Evolutionary conservation across 108 stramenopile species (phyloP), one percentile per base, ranked within the genome.

Genomic region (Tribonema minus): DNA sequence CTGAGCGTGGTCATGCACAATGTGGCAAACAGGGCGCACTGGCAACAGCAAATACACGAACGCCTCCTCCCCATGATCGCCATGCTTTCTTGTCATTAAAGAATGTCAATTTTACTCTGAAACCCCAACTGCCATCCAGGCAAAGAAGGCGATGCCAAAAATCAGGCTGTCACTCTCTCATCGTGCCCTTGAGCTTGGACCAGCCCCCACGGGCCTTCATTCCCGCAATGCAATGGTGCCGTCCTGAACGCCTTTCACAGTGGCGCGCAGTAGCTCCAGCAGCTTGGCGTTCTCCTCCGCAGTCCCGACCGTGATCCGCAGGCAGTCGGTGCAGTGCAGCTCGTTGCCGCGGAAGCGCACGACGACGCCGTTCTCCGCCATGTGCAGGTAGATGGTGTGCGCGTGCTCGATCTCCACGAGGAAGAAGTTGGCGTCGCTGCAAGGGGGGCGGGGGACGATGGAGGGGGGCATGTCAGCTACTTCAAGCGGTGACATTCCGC

Each of bases 301-400:
- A 30, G 87, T 92, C 36, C 96, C 96, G 63, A 97, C 89, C 41
- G 94, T 95, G 1, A 94, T 89, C 41, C 96, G 91, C 46, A 97
- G 88, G 77, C 96, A 97, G 72, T 94, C 91, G 38, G 86, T 75
- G 76, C 94, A 97, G 72, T 94, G 94, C 81, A 92, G 76, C 81
- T 97, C 93, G 61, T 85, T 89, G 5, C 96, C 96, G 66, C 96
- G 91, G 85, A 88, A 97, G 32, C 94, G 90, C 38, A 90, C 91
- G 1, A 97, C 96, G 30, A 94, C 89, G 27, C 90, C 90, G 32
- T 34, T 46, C 62, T 94, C 92, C 26, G 96, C 96, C 94, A 97
- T 95, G 81, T 23, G 76, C 85, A 91, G 90, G 87, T 97, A 97
- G 29, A 95, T 61, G 31, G 87, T 85, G 67, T 90, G 72, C 6